Evolutionary conservation across 305 asterid species (phyloP).

Genomic region (Fraxinus dipetala): DNA sequence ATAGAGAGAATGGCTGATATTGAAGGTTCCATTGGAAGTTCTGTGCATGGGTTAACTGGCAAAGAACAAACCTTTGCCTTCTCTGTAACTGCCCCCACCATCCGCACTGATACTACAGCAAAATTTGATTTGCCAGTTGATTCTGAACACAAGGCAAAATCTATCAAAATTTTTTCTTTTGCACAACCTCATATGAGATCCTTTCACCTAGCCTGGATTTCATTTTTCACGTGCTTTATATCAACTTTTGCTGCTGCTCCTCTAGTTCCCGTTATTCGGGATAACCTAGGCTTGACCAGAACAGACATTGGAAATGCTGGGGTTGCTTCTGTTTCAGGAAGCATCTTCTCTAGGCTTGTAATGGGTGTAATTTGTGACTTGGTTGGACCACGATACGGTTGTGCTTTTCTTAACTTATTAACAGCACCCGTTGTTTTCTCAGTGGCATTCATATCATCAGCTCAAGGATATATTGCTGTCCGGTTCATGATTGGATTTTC

Average conservation of each 20-base stretch:
- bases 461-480: slow-evolving; percentile 43
- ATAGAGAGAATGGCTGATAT: slow-evolving; percentile 17
- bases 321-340: slow-evolving; percentile 49
- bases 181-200: slow-evolving; percentile 44
- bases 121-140: slow-evolving; percentile 40
- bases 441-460: slow-evolving; percentile 33
- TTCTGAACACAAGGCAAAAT: slow-evolving; percentile 43
- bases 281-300: slow-evolving; percentile 31
- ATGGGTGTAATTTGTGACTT: slow-evolving; percentile 51
- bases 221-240: slow-evolving; percentile 40
- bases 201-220: slow-evolving; percentile 39
- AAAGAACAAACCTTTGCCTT: slow-evolving; percentile 24
- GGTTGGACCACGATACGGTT: slow-evolving; percentile 47
- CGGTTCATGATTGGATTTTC: slow-evolving; percentile 52
- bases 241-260: slow-evolving; percentile 53
- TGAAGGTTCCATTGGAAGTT: slow-evolving; percentile 19
- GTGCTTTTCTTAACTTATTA: slow-evolving; percentile 41
- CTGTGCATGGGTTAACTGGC: slow-evolving; percentile 13
- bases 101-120: slow-evolving; percentile 24
- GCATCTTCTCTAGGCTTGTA: slow-evolving; percentile 43
- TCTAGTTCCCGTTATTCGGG: slow-evolving; percentile 42
- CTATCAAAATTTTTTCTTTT: slow-evolving; percentile 34
- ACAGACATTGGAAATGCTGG: slow-evolving; percentile 51
- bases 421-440: slow-evolving; percentile 46
- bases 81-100: slow-evolving; percentile 27